phyloP scores from a whole-genome alignment of 495 filamentous ascomycete species.

The Polyplosphaeria fusca region DNA sequence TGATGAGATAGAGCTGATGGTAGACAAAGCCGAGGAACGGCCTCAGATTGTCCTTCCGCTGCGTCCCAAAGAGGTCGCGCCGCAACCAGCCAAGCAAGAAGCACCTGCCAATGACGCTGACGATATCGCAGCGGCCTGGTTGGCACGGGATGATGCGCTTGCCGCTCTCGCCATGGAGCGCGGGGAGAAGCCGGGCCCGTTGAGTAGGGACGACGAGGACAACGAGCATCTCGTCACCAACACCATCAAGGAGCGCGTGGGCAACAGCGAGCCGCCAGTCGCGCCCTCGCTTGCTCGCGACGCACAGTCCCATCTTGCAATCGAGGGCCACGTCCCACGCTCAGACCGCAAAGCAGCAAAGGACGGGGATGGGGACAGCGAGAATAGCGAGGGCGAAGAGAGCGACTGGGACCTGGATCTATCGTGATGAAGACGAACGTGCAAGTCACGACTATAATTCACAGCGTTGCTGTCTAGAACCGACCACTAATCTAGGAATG shows the following conservation, averaged over 20 bases:
- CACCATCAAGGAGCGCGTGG: slow-evolving; percentile 21
- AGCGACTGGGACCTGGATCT: slow-evolving; percentile 30
- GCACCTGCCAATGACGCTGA: slow-evolving; percentile 37
- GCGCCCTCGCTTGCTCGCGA: slow-evolving; percentile 2
- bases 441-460: too few relatives aligned
- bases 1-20: slow-evolving; percentile 33
- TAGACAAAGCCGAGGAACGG: slow-evolving; percentile 31
- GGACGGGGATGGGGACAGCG: too few relatives aligned
- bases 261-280: not conserved
- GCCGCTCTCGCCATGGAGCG: slow-evolving; percentile 53
- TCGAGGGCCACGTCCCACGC: slow-evolving; percentile 30
- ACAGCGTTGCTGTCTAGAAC: too few relatives aligned
- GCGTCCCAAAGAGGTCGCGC: slow-evolving; percentile 19
- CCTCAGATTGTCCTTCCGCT: slow-evolving; percentile 21
- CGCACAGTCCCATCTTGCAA: slow-evolving; percentile 26
- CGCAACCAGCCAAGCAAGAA: slow-evolving; percentile 1
- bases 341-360: not conserved
- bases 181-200: slow-evolving; percentile 42
- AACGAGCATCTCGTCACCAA: slow-evolving; percentile 24
- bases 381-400: slow-evolving; percentile 14
- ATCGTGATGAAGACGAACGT: slow-evolving; percentile 17
- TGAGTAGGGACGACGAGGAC: slow-evolving; percentile 22
- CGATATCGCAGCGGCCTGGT: slow-evolving; percentile 35
- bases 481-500: too few relatives aligned
- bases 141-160: slow-evolving; percentile 28